phyloP scores from a whole-genome alignment of 2,329 filamentous ascomycete species.

The Nemania sp. region DNA sequence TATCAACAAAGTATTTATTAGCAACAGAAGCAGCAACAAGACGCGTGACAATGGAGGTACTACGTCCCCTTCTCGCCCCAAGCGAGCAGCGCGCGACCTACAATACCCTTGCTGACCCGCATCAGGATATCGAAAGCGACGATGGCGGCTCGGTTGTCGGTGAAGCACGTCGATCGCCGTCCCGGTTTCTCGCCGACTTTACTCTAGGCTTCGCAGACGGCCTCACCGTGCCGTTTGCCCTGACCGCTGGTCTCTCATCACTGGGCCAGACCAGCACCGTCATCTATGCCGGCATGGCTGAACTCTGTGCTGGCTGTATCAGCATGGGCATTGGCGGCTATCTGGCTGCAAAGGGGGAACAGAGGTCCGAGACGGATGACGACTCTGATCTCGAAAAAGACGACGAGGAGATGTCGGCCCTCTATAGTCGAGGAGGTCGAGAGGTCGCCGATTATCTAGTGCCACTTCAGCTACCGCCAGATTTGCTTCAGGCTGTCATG shows the following conservation, averaged over 20 bases:
- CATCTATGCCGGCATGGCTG: conserved; percentile 73
- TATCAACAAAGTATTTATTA: not conserved
- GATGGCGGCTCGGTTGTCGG: not conserved
- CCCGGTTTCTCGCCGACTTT: conserved; percentile 59
- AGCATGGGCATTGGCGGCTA: conserved; percentile 79
- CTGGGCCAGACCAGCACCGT: conserved; percentile 68
- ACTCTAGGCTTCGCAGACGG: conserved; percentile 80
- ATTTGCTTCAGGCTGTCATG: conserved; percentile 33
- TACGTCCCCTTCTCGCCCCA: conserved; percentile 17
- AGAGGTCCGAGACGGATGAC: conserved; percentile 16
- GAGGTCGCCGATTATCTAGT: conserved; percentile 34
- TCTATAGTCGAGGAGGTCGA: not conserved
- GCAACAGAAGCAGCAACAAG: not conserved
- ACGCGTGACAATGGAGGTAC: conserved; percentile 11
- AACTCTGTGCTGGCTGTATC: conserved; percentile 76
- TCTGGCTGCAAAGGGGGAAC: conserved; percentile 65
- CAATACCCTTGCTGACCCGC: conserved; percentile 23
- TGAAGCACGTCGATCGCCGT: conserved; percentile 8
- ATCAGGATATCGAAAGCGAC: conserved; percentile 1
- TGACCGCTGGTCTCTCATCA: conserved; percentile 73
- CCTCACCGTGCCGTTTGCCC: conserved; percentile 77
- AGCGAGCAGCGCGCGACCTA: conserved; percentile 23
- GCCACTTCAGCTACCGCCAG: conserved; percentile 33
- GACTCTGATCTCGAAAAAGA: conserved; percentile 2
- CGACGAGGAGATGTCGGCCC: conserved; percentile 44